Evolutionary conservation across 2,329 filamentous ascomycete genomes (phyloP), one percentile per base, ranked within the genome.

Genomic region (Scedosporium boydii): DNA sequence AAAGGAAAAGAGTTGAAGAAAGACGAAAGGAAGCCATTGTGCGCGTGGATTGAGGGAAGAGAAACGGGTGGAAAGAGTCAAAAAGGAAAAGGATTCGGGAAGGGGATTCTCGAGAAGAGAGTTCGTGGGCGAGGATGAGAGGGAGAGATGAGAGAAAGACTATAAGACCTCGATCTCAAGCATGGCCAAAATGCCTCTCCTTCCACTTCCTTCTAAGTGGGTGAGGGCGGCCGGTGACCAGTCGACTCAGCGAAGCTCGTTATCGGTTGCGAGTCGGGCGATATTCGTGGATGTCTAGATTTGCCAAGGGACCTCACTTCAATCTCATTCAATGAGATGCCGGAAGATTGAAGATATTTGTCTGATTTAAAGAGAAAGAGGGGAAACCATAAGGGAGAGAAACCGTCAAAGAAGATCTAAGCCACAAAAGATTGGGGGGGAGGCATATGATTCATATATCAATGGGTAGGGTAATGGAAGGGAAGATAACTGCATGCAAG

Each of bases 21-120:
- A 61, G 38, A 18, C 59, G 27, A n/a, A 44, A 51, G 18, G 59
- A 56, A 27, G 48, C 59, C 59, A 61, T 61, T 10, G n/a, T 61
- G 48, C 9, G 59, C 12, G 59, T 10, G 21, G 21, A 38, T 16
- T 10, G 38, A 6, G 12, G 23, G 26, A 29, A 18, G 27, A 42
- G 23, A 18, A 46, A 21, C 14, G 42, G 34, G 27, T 6, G 23
- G 23, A 34, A 51, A 44, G 38, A 26, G 12, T 23, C 23, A 46
- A 34, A 23, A 7, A 53, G 6, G 26, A n/a, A 58, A 27, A 41
- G 18, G 44, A 5, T 38, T 58, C 55, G 27, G 26, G 14, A 34
- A 23, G 16, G n/a, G n/a, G 27, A 7, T 9, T 27, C 41, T 44
- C 38, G 26, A 12, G 58, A 34, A 16, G 27, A 18, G 34, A 23